phyloP scores from a whole-genome alignment of 306 rosid species.

The Rosa chinensis region DNA sequence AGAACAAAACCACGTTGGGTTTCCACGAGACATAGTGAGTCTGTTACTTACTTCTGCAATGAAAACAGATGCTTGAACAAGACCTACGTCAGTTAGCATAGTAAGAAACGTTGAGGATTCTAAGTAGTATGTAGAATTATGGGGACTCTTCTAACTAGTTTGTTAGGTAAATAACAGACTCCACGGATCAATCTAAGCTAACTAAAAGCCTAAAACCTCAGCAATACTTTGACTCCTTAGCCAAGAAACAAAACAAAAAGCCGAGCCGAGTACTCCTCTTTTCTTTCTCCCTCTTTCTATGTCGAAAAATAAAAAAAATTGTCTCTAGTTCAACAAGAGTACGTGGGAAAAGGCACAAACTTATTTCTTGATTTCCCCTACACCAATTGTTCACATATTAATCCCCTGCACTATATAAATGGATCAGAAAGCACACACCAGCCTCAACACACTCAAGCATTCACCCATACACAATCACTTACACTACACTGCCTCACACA shows the following conservation, averaged over 20 bases:
- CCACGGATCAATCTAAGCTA: conserved; percentile 13
- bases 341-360: not conserved
- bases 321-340: not conserved
- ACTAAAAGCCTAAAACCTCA: not conserved
- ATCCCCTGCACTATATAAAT: not conserved
- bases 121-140: not conserved
- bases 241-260: conserved; percentile 5
- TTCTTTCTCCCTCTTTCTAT: not conserved
- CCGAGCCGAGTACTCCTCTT: not conserved
- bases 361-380: conserved; percentile 8
- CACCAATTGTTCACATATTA: not conserved
- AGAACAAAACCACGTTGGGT: conserved; percentile 1
- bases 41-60: not conserved
- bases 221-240: not conserved
- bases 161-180: conserved; percentile 15
- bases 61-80: conserved; percentile 1
- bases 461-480: not conserved
- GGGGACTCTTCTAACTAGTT: not conserved
- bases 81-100: not conserved
- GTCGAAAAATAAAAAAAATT: not conserved
- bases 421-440: not conserved
- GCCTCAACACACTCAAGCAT: not conserved
- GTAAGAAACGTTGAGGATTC: not conserved
- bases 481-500: not conserved
- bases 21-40: not conserved